Evolutionary conservation across 345 rosid species (phyloP).

Genomic region (Arabidopsis thaliana): DNA sequence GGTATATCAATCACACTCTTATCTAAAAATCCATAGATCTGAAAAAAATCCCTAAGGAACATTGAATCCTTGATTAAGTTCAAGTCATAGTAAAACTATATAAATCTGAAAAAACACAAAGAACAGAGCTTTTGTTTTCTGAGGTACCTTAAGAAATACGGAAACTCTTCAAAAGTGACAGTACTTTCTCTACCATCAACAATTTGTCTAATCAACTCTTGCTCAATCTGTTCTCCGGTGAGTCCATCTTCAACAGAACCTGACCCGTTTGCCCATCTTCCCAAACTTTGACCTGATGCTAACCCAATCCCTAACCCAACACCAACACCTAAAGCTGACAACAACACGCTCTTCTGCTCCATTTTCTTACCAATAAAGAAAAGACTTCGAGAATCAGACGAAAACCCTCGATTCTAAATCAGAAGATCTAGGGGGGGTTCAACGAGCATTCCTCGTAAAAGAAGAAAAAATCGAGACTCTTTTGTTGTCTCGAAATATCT

Average conservation of each 20-base stretch:
- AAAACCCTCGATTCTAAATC: conserved; percentile 33
- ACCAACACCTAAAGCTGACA: conserved; percentile 93
- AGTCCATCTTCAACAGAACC: conserved; percentile 54
- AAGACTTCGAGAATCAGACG: neutral
- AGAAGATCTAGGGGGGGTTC: conserved; percentile 19
- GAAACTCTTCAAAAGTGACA: conserved; percentile 81
- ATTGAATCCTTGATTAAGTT: conserved; percentile 22
- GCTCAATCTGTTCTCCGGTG: conserved; percentile 72
- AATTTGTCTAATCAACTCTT: conserved; percentile 74
- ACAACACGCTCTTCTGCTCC: conserved; percentile 76
- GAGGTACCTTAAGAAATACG: conserved; percentile 81
- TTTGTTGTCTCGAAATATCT: conserved; percentile 8
- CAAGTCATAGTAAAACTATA: neutral
- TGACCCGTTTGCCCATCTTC: conserved; percentile 60
- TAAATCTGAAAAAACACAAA: conserved; percentile 1
- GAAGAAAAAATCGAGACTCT: neutral
- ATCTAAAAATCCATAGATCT: conserved; percentile 39
- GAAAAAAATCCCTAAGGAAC: neutral
- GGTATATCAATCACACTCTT: conserved; percentile 34
- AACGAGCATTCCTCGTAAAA: conserved; percentile 31
- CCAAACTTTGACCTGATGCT: conserved; percentile 76
- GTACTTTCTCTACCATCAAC: conserved; percentile 67
- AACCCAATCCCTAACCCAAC: conserved; percentile 86
- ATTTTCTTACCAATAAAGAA: conserved; percentile 39
- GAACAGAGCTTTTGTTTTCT: neutral